These are phyloP conservation scores for Petasospora fabianii DNA, from an alignment of 1,139 yeast genomes.

Conservation along the genomic window DNA sequence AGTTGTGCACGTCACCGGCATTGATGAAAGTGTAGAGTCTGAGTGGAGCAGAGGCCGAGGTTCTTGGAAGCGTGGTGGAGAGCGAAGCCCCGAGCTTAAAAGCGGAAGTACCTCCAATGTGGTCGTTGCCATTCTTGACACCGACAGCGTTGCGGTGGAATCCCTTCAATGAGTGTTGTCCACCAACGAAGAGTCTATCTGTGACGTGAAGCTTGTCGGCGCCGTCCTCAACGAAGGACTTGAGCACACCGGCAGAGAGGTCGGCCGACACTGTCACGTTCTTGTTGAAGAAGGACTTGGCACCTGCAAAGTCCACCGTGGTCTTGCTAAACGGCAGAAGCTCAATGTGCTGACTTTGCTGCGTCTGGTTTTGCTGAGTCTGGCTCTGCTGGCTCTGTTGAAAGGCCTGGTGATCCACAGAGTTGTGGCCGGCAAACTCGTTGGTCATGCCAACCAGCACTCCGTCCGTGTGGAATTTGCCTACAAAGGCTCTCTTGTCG, in stretches of 20 bases:
- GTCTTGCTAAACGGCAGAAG: conserved; percentile 28
- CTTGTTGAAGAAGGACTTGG: conserved; percentile 26
- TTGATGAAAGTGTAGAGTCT: conserved; percentile 27
- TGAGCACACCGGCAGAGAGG: conserved; percentile 28
- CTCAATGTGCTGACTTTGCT: conserved; percentile 16
- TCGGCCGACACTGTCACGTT: conserved; percentile 26
- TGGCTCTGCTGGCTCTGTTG: conserved; percentile 10
- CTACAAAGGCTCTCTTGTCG: conserved; percentile 29
- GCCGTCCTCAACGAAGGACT: conserved; percentile 18
- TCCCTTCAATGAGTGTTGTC: conserved; percentile 77
- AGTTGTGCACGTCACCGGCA: conserved; percentile 23
- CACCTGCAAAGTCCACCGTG: conserved; percentile 23
- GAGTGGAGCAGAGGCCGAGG: conserved; percentile 27
- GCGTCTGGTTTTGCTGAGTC: too few relatives aligned
- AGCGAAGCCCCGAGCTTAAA: conserved; percentile 28
- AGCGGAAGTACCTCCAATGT: conserved; percentile 29
- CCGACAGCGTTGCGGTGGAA: conserved; percentile 74
- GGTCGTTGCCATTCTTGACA: conserved; percentile 45
- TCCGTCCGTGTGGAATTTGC: conserved; percentile 29
- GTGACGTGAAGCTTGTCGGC: conserved; percentile 28
- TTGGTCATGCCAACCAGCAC: conserved; percentile 23
- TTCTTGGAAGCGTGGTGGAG: conserved; percentile 30
- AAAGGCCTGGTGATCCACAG: conserved; percentile 20
- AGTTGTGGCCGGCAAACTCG: conserved; percentile 28
- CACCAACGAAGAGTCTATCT: conserved; percentile 59